Evolutionary conservation across 169 alveolate species (phyloP).

Genomic region (Fabrea salina): DNA sequence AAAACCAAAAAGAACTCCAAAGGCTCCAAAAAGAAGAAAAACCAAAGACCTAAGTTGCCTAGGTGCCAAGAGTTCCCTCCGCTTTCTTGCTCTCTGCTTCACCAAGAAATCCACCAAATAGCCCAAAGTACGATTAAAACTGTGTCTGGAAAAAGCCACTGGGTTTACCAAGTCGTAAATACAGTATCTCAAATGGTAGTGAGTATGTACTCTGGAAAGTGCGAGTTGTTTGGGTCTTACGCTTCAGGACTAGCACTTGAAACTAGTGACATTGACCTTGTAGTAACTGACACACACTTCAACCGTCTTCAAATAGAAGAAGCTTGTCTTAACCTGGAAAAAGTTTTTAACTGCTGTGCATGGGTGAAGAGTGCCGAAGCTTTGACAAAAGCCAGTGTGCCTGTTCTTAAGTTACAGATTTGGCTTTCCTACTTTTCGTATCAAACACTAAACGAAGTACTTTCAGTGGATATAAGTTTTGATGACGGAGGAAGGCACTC

Average conservation of each 20-base stretch:
- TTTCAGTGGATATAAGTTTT: background rate
- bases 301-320: background rate
- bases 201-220: no score
- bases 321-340: background rate
- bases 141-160: no score
- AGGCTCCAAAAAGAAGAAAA: no score
- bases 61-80: no score
- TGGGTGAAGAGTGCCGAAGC: background rate
- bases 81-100: no score
- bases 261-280: slow-evolving; percentile 9
- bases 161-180: no score
- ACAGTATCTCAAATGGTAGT: no score
- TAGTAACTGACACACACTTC: background rate
- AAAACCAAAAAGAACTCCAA: no score
- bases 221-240: background rate
- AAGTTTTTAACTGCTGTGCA: background rate
- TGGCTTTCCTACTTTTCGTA: background rate
- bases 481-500: background rate
- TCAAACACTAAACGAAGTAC: background rate
- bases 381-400: background rate
- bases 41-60: no score
- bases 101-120: no score
- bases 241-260: slow-evolving; percentile 12
- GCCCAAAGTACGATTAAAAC: no score
- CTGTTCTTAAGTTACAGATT: slow-evolving; percentile 9